Evolutionary conservation across 257 asterid species (phyloP).

Genomic region (Solanum chiquidenum): DNA sequence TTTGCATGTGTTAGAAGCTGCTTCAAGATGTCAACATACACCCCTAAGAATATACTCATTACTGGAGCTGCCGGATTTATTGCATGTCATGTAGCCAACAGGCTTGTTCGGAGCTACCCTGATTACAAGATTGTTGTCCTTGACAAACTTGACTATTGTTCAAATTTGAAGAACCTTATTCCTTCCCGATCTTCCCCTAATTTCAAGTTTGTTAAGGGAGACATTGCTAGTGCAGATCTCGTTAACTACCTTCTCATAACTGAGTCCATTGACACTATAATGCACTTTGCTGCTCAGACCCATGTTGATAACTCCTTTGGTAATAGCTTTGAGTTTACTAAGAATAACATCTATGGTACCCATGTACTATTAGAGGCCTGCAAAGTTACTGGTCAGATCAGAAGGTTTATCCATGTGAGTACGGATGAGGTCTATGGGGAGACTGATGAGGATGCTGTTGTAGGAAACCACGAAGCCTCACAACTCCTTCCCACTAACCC

Average conservation of each 20-base stretch:
- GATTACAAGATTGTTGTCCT: constrained; percentile 15
- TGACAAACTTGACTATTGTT: constrained; percentile 16
- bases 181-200: constrained; percentile 10
- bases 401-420: constrained; percentile 13
- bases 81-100: constrained; percentile 17
- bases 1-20: neutral
- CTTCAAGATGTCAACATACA: neutral
- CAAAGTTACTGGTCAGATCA: constrained; percentile 12
- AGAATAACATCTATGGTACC: constrained; percentile 16
- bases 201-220: constrained; percentile 18
- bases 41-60: constrained; percentile 13
- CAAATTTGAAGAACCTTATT: constrained; percentile 12
- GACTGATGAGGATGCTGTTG: constrained; percentile 15
- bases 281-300: constrained; percentile 19
- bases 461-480: constrained; percentile 19
- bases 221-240: constrained; percentile 15
- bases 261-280: constrained; percentile 15
- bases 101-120: constrained; percentile 10
- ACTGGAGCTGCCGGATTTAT: constrained; percentile 19
- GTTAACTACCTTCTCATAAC: constrained; percentile 12
- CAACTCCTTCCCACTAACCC: constrained; percentile 20
- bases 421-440: constrained; percentile 13
- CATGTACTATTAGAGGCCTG: constrained; percentile 17
- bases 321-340: constrained; percentile 16
- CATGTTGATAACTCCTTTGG: constrained; percentile 14